Base-by-base conservation (phyloP, 1,284 basidiomycete species). In the Naganishia sp. region DNA sequence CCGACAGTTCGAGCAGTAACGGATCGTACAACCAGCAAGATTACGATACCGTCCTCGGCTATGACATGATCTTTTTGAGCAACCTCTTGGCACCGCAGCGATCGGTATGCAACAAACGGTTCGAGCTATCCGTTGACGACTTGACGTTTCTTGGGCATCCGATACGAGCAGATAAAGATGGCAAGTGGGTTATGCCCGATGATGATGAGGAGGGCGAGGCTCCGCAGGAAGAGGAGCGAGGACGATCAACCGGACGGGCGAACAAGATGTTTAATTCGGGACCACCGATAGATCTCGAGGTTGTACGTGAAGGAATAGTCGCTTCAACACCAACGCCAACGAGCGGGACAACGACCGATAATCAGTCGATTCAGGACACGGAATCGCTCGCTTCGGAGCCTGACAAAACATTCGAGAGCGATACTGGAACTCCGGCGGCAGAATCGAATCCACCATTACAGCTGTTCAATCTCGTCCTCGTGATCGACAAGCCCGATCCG, bases 71-170 rank as follows among this genome's bases (percentile, higher is more conserved):
- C 68, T 90, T 93, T 72, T 83, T 98, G 39, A 90, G 91, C 28
- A 85, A 85, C 61, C 82, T 96, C 68, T 83, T 98, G 7, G 90
- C 88, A 67, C 93, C 94, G 0, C 85, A 88, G 51, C 81, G 82
- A 35, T 84, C 88, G 18, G 86, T 94, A 75, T 96, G 93, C 74
- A 92, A 98, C 78, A 91, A 93, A 76, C 92, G 92, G 74, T 98
- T 97, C 75, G 94, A 96, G 77, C 85, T 99, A 32, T 80, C 90
- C 51, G 88, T 97, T 23, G 94, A 98, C 73, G 90, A 94, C 72
- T 84, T 98, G n/a, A 90, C 88, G 1, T 98, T 98, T 75, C 84
- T 98, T 46, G 95, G 95, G 0, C 94, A 98, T 77, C 95, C 95
- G 0, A 92, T 98, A 1, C 89, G 88, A 72, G 85, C 87, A 11